phyloP scores from a whole-genome alignment of 2,329 filamentous ascomycete species.

The Coccinonectria pachysandricola region DNA sequence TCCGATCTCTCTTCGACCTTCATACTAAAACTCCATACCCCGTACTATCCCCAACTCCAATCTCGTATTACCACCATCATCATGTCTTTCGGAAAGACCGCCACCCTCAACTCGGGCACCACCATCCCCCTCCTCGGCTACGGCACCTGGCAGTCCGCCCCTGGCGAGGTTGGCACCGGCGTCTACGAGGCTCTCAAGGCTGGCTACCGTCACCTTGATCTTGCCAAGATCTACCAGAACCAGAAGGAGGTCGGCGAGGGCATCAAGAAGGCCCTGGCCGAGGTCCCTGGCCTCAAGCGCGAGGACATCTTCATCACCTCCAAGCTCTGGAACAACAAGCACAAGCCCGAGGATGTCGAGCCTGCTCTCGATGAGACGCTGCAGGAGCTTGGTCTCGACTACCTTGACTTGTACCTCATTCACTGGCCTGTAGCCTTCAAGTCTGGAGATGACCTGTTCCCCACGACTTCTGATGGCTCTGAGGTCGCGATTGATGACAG shows the following conservation, averaged over 20 bases:
- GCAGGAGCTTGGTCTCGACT: slow-evolving; percentile 44
- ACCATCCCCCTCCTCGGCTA: slow-evolving; percentile 51
- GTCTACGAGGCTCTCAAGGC: slow-evolving; percentile 53
- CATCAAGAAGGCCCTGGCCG: slow-evolving; percentile 35
- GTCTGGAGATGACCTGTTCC: slow-evolving; percentile 33
- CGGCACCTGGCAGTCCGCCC: slow-evolving; percentile 59
- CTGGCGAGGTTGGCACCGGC: slow-evolving; percentile 52
- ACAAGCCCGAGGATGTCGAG: slow-evolving; percentile 49
- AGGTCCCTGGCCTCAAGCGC: slow-evolving; percentile 41
- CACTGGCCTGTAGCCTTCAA: slow-evolving; percentile 49
- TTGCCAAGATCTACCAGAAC: slow-evolving; percentile 51
- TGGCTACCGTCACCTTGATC: slow-evolving; percentile 54
- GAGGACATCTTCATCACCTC: slow-evolving; percentile 54
- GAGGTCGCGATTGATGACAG: slow-evolving; percentile 32
- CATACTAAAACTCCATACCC: background rate
- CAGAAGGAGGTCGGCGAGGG: slow-evolving; percentile 48
- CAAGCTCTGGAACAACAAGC: slow-evolving; percentile 53
- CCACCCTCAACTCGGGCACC: slow-evolving; percentile 52
- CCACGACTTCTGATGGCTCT: slow-evolving; percentile 25
- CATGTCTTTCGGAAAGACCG: slow-evolving; percentile 48
- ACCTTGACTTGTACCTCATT: slow-evolving; percentile 53
- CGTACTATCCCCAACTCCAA: too few species aligned
- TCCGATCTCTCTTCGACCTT: background rate
- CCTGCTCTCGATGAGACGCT: slow-evolving; percentile 46
- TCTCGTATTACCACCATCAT: slow-evolving; percentile 9